Percentiles rank a stretch among this genome's conserved stretches.
Evolutionary conservation across 2,329 filamentous ascomycete genomes (phyloP).

Genomic region (Nemania diffusa): DNA sequence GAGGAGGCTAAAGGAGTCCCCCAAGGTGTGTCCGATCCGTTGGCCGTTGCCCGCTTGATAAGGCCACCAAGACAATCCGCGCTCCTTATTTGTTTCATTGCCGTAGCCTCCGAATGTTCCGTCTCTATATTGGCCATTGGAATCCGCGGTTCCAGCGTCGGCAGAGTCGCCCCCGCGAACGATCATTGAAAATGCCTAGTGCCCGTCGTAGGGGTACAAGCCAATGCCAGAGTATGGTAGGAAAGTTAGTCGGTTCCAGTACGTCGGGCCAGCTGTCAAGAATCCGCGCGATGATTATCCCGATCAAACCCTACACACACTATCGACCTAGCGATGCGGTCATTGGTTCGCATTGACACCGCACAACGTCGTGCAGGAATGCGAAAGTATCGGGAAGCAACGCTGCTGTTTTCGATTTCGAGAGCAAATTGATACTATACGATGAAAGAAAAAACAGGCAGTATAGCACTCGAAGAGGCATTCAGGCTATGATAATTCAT

Average conservation of each 20-base stretch:
- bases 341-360: conserved; percentile 11
- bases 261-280: neutral
- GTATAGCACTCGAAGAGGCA: conserved; percentile 1
- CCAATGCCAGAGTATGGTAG: neutral
- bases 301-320: neutral
- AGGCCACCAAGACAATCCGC: neutral
- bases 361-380: neutral
- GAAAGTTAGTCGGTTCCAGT: neutral
- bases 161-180: neutral
- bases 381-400: neutral
- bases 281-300: neutral
- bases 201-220: neutral
- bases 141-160: conserved; percentile 8
- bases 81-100: neutral
- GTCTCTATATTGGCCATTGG: conserved; percentile 9
- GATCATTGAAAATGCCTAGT: conserved; percentile 23
- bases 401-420: neutral
- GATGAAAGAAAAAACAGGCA: neutral
- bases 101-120: conserved; percentile 4
- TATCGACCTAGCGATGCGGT: neutral
- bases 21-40: neutral
- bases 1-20: conserved; percentile 4
- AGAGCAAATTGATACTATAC: neutral
- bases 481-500: conserved; percentile 1
- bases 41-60: neutral